Evolutionary conservation across 2,329 filamentous ascomycete genomes (phyloP), one percentile per base, ranked within the genome.

Genomic region (Lachnellula subtilissima): DNA sequence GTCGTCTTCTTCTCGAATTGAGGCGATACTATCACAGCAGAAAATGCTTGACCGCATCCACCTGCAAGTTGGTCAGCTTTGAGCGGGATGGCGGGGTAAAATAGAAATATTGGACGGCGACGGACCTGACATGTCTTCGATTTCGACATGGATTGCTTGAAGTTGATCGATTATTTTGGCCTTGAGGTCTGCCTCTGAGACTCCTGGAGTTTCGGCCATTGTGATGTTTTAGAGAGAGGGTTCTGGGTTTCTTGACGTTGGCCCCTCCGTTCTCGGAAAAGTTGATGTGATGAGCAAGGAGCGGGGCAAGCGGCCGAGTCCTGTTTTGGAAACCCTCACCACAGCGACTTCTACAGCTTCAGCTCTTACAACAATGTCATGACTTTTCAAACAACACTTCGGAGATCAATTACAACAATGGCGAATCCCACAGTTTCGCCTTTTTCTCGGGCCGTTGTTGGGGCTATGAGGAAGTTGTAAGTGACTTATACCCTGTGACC

Each of bases 121-220:
- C 77, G 57, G 82, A 96, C 92, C 93, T 62, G 91, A 96, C 78
- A 96, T 85, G 75, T 97, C 93, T 62, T 89, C 88, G 65, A 97
- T 91, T 67, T 94, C 86, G 61, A 96, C 91, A 75, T 95, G 83
- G 28, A 80, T 79, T 22, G 91, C 91, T 55, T 84, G 79, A 53
- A 97, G 78, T 62, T 85, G 84, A 65, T 87, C 77, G 39, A 78
- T 80, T 64, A 97, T 80, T 57, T 87, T 88, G 45, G 76, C 75
- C 68, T 81, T 85, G 53, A 97, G 78, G 49, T 79, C 81, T 39
- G 85, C 84, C 58, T 91, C 85, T 45, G 91, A 93, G 67, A 96
- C 86, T 61, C 79, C 80, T 36, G 78, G 77, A 49, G 81, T 75
- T 59, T 79, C 77, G 52, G 77, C 79, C 76, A 84, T 82, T 53